A percentile compares a stretch with the other conserved stretches of the same genome.
Conservation (phyloP, 371 early-diverging fungal species). For the Mucor plumbeus region DNA sequence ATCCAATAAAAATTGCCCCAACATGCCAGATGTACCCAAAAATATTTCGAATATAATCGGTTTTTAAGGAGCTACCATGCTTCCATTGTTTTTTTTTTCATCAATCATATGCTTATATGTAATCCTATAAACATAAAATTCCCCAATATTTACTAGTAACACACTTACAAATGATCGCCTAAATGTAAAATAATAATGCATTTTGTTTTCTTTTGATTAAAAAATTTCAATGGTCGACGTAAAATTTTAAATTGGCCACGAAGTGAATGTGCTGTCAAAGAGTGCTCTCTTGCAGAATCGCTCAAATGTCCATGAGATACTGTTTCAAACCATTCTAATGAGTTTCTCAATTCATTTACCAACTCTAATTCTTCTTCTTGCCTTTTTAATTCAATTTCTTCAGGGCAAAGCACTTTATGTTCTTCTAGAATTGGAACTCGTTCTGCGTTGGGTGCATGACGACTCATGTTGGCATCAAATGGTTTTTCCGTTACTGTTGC, state of each 20-base stretch:
- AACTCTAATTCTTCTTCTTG: constrained; percentile 32
- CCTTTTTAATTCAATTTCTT: constrained; percentile 22
- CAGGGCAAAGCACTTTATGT: constrained; percentile 11
- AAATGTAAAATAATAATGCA: constrained; percentile 45
- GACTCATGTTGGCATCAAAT: constrained; percentile 7
- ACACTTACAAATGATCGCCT: constrained; percentile 46
- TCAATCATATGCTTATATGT: constrained; percentile 1
- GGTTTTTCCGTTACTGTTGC: background rate
- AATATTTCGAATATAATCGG: too few relatives aligned
- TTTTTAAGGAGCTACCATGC: background rate
- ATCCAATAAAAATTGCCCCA: constrained; percentile 18
- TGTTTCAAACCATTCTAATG: constrained; percentile 38
- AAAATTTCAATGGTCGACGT: constrained; percentile 52
- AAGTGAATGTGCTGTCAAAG: constrained; percentile 55
- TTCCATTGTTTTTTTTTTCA: background rate
- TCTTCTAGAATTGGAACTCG: constrained; percentile 21
- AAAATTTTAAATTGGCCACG: constrained; percentile 54
- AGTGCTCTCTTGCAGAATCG: constrained; percentile 35
- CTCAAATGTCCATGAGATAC: constrained; percentile 40
- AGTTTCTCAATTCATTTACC: constrained; percentile 29
- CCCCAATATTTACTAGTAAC: background rate
- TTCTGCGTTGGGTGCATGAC: background rate
- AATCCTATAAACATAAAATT: background rate
- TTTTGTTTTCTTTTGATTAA: constrained; percentile 40
- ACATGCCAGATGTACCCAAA: constrained; percentile 11